Evolutionary conservation across 1,284 basidiomycete genomes (phyloP), one percentile per base, ranked within the genome.

Genomic region (Volvariella surrecta): DNA sequence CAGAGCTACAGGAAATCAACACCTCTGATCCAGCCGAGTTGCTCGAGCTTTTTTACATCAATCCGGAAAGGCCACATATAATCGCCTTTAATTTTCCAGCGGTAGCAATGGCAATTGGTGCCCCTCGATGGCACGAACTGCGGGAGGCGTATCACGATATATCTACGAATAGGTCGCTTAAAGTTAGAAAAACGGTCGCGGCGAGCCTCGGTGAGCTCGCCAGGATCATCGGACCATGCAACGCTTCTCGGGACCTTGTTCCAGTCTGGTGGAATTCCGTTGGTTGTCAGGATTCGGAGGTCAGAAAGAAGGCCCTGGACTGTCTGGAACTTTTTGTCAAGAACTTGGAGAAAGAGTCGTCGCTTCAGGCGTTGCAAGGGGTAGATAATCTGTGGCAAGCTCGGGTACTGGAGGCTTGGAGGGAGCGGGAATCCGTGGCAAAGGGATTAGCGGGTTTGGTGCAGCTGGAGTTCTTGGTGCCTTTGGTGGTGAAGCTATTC

Each of bases 21-120:
- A 45, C 42, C 28, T 41, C 43, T 2, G 40, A 44, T 15, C 46
- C 52, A 24, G 43, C 47, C 8, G 54, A 48, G 30, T 55, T 62
- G 19, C 48, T 70, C 45, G 68, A 71, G 45, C 58, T 62, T 22
- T 73, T 76, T 54, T 70, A 64, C 50, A 61, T 64, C 16, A 73
- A 79, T 50, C 76, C 81, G 1, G 81, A 89, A 44, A 80, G 92
- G 34, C 81, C 89, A 8, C 68, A 94, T 13, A 84, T 96, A 21
- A 89, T 90, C 52, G 91, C 91, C 6, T 98, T 94, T 71, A 98
- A 97, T 61, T 85, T 90, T 55, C 95, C 94, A 15, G 94, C 94
- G 9, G 89, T 98, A 1, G 79, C 82, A 9, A 71, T 94, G 6
- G 91, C 93, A 0, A 69, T 97, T 13, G 94, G 94, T 3, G 63